Conservation (phyloP, 192 early-diverging fungal genomes). For the Phycomyces nitens region DNA sequence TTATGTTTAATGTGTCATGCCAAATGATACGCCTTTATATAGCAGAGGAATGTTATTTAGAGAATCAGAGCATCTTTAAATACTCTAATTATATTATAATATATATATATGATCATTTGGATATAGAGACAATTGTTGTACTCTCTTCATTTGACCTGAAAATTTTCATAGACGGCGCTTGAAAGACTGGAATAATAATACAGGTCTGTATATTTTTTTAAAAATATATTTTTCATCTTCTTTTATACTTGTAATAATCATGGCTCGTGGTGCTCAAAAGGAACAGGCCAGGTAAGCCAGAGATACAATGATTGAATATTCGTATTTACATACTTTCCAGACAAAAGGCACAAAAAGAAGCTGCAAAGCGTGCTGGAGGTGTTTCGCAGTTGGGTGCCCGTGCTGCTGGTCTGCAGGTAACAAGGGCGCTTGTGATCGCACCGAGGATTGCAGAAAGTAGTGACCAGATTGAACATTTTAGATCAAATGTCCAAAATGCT, state of each 20-base stretch:
- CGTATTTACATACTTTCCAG: too few species aligned
- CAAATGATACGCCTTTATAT: too few species aligned
- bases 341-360: constrained; percentile 38
- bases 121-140: too few species aligned
- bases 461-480: not conserved
- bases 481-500: constrained; percentile 34
- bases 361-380: constrained; percentile 17
- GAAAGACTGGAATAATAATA: not conserved
- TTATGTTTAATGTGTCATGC: too few species aligned
- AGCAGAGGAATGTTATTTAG: too few species aligned
- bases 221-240: too few species aligned
- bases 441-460: not conserved
- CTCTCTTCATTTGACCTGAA: too few species aligned
- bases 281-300: constrained; percentile 26
- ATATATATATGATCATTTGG: too few species aligned
- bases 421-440: not conserved
- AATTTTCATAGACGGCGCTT: too few species aligned
- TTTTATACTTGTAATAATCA: too few species aligned
- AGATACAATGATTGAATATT: not conserved
- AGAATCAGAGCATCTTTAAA: too few species aligned
- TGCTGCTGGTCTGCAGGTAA: constrained; percentile 32
- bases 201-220: not conserved
- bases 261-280: constrained; percentile 28
- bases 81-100: too few species aligned
- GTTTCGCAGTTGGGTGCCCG: constrained; percentile 27